Conservation (phyloP, 2,329 filamentous ascomycete genomes). For the Ceratocystis variospora region DNA sequence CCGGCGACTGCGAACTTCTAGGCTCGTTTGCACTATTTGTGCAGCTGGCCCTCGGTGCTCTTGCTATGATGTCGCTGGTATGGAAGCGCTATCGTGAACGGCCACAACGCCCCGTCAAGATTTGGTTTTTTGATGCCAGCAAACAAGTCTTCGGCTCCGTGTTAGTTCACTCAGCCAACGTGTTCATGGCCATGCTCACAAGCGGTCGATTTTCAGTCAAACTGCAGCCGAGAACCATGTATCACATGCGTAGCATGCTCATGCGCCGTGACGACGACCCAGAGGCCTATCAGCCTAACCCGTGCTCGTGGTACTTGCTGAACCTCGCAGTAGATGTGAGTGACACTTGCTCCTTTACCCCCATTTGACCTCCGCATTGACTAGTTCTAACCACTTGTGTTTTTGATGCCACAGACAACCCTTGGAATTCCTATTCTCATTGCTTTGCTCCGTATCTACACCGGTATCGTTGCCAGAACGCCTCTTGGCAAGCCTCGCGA, state of each 20-base stretch:
- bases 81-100: slow-evolving; percentile 88
- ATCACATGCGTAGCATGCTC: slow-evolving; percentile 28
- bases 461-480: slow-evolving; percentile 57
- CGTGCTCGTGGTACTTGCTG: slow-evolving; percentile 89
- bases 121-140: slow-evolving; percentile 95
- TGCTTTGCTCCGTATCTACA: slow-evolving; percentile 66
- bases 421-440: slow-evolving; percentile 93
- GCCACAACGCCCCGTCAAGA: slow-evolving; percentile 81
- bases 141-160: slow-evolving; percentile 95
- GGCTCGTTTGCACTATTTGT: slow-evolving; percentile 85
- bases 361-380: slow-evolving; percentile 1
- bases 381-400: slow-evolving; percentile 4
- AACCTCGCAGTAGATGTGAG: slow-evolving; percentile 92
- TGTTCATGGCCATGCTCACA: slow-evolving; percentile 93
- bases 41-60: slow-evolving; percentile 68
- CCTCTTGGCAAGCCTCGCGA: slow-evolving; percentile 66
- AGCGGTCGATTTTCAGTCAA: slow-evolving; percentile 66
- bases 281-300: slow-evolving; percentile 61
- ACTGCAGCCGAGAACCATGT: slow-evolving; percentile 34
- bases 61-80: slow-evolving; percentile 76
- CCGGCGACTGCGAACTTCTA: slow-evolving; percentile 71
- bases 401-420: slow-evolving; percentile 54
- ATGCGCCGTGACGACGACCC: slow-evolving; percentile 32
- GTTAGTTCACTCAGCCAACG: slow-evolving; percentile 79
- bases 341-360: slow-evolving; percentile 22